Evolutionary conservation across 108 stramenopile species (phyloP), one percentile per base, ranked within the genome.

Genomic region (Fragilaria crotonensis): DNA sequence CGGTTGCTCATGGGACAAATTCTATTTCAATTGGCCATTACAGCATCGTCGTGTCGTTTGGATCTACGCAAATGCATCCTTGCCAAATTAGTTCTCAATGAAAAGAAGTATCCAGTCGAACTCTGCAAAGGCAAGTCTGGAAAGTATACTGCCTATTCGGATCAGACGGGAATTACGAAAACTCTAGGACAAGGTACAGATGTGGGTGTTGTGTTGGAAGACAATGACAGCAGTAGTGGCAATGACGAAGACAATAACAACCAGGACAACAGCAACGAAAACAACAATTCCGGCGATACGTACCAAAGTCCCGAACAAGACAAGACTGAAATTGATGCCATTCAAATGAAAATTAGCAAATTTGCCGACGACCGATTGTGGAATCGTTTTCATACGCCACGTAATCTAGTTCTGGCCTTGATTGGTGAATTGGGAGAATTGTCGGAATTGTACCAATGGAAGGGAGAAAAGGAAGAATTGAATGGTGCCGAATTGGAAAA

Each of bases 341-440:
- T 84, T 19, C 65, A 62, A 9, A 25, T 66, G 0, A 23, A 58
- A 3, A 79, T 93, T 52, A 55, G 66, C 7, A 31, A 59, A 18
- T 94, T 94, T 76, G 84, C 86, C 2, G 30, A 28, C 18, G 88
- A 79, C 5, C 62, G 93, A 26, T 54, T 75, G 2, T 95, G 90
- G 90, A 46, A 68, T 21, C 60, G 71, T 22, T 95, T 81, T 59
- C 96, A 97, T 70, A 81, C 79, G 5, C 96, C 96, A 5, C 79
- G 91, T 0, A 94, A 88, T 66, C 46, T 97, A 20, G 66, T 84
- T 0, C 54, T 95, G 62, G 93, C 93, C 11, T 54, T 97, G 26
- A 22, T 87, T 30, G 96, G 94, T 18, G 96, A 97, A 66, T 71
- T 90, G 7, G 96, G 96, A 9, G 96, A 97, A 66, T 57, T 97